phyloP scores from a whole-genome alignment of 306 rosid genomes.

The Fragaria nilgerrensis region DNA sequence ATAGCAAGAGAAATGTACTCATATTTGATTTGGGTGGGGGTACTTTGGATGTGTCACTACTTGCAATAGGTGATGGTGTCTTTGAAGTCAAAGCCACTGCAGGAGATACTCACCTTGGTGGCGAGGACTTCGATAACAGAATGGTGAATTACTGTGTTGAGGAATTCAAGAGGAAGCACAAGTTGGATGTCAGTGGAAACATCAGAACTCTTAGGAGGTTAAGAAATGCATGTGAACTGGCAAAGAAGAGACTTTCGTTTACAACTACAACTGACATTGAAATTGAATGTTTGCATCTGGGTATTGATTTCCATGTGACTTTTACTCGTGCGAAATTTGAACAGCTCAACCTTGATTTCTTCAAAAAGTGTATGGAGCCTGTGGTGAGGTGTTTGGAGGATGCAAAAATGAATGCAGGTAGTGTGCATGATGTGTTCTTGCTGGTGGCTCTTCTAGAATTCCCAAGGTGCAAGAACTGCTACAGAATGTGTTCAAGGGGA shows the following conservation, averaged over 20 bases:
- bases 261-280: not conserved
- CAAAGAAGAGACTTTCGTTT: not conserved
- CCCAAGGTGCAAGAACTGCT: not conserved
- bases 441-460: not conserved
- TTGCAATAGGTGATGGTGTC: not conserved
- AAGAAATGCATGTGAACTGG: not conserved
- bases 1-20: not conserved
- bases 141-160: constrained; percentile 2
- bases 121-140: constrained; percentile 1
- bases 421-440: not conserved
- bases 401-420: not conserved
- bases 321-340: not conserved
- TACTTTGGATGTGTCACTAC: not conserved
- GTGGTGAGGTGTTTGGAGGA: not conserved
- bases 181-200: not conserved
- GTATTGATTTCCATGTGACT: not conserved
- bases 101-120: constrained; percentile 13
- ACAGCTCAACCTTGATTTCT: not conserved
- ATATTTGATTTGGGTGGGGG: constrained; percentile 4
- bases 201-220: not conserved
- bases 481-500: not conserved
- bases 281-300: not conserved
- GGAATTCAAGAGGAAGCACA: not conserved
- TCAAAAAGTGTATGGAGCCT: not conserved
- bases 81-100: constrained; percentile 2